Conservation (phyloP, 495 filamentous ascomycete species). For the Trichoderma erinaceum region DNA sequence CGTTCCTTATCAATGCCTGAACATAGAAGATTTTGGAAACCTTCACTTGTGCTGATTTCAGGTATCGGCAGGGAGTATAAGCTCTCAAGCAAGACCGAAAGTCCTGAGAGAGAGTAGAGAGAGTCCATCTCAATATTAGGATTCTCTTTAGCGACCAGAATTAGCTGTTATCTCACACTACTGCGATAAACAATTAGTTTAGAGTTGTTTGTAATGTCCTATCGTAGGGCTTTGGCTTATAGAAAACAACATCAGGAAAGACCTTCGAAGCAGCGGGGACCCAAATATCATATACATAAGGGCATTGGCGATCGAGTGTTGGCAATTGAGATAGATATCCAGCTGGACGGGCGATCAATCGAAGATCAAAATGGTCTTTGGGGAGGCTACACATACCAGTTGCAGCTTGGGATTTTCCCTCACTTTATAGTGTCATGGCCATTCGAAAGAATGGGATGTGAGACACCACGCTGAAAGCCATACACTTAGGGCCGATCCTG, state of each 20-base stretch:
- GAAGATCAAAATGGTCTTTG: not conserved
- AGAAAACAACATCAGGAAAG: not conserved
- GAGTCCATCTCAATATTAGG: not conserved
- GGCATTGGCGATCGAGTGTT: not conserved
- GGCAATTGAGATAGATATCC: not conserved
- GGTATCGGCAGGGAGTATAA: not conserved
- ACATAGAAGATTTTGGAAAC: not conserved
- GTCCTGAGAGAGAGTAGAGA: not conserved
- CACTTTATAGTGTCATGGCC: not conserved
- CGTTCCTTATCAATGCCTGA: not conserved
- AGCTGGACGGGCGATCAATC: not conserved
- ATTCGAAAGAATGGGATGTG: constrained; percentile 3
- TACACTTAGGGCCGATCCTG: not conserved
- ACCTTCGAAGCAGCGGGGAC: not conserved
- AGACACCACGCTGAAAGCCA: not conserved
- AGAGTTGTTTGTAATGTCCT: not conserved
- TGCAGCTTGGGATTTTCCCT: not conserved
- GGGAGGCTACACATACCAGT: not conserved
- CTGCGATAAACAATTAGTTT: not conserved
- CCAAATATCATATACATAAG: not conserved
- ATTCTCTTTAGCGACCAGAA: not conserved
- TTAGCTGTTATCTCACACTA: not conserved
- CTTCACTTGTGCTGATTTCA: not conserved
- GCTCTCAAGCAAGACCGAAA: not conserved
- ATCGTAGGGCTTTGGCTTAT: not conserved